These are phyloP conservation scores for Chaetomium cochliodes DNA, from an alignment of 495 filamentous ascomycete species.

Conservation along the genomic window DNA sequence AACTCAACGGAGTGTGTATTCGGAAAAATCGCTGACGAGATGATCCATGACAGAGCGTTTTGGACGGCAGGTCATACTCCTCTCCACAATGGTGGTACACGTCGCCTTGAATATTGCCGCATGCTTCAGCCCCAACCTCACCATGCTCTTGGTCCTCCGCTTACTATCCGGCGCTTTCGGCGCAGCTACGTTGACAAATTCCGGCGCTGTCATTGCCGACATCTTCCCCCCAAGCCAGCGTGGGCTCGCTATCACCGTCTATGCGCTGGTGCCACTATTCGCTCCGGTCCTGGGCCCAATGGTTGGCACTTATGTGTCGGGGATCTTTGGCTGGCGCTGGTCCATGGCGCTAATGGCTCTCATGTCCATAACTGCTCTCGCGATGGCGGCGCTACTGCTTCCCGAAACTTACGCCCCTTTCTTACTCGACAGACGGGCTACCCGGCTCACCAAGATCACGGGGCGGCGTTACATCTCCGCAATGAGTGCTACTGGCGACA, in stretches of 20 bases:
- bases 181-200: neutral
- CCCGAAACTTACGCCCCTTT: slow-evolving; percentile 2
- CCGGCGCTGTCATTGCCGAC: slow-evolving; percentile 1
- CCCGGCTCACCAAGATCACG: neutral
- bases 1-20: no score
- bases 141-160: slow-evolving; percentile 1
- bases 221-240: neutral
- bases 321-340: slow-evolving; percentile 1
- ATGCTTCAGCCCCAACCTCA: slow-evolving; percentile 3
- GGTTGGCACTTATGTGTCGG: neutral
- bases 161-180: neutral
- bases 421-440: neutral
- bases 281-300: slow-evolving; percentile 1
- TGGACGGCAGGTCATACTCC: neutral
- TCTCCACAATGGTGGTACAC: neutral
- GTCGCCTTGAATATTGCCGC: slow-evolving; percentile 1
- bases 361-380: neutral
- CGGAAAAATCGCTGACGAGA: no score
- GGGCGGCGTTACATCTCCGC: neutral
- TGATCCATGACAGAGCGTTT: neutral
- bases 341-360: neutral
- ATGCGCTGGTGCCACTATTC: slow-evolving; percentile 1
- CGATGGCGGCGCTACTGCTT: neutral
- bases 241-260: slow-evolving; percentile 4
- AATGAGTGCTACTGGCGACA: neutral